Evolutionary conservation across 2,329 filamentous ascomycete species (phyloP).

Genomic region (Endothia cerciana): DNA sequence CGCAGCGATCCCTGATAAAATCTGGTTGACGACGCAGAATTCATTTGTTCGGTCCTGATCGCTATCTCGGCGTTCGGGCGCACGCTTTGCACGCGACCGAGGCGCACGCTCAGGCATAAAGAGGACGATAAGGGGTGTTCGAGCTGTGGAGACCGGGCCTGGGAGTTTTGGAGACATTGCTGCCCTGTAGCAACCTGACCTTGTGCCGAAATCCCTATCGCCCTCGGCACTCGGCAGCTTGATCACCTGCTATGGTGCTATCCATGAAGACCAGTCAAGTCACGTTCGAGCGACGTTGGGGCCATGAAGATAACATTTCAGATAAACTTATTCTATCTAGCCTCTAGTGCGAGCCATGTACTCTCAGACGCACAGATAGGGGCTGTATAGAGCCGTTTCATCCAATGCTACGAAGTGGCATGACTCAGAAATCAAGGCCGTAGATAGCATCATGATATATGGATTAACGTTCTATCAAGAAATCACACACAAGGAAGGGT

Average conservation of each 20-base stretch:
- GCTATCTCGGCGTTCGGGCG: slow-evolving; percentile 1
- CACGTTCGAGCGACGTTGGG: too few species aligned
- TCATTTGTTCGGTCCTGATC: background rate
- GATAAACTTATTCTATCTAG: background rate
- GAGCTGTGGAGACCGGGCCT: background rate
- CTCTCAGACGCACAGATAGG: too few species aligned
- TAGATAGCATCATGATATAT: too few species aligned
- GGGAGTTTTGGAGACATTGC: background rate
- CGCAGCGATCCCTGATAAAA: background rate
- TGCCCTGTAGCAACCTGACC: background rate
- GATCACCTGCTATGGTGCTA: background rate
- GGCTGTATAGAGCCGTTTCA: too few species aligned
- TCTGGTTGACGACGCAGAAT: background rate
- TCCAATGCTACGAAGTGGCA: too few species aligned
- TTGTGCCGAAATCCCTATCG: background rate
- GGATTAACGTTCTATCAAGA: too few species aligned
- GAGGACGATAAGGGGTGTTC: background rate
- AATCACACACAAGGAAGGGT: too few species aligned
- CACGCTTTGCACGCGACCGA: background rate
- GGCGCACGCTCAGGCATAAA: background rate
- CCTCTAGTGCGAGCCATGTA: too few species aligned
- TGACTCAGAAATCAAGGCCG: too few species aligned
- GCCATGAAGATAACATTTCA: background rate
- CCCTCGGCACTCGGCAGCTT: background rate
- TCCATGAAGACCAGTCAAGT: too few species aligned